Conservation (phyloP, 2,329 filamentous ascomycete species). For the Phaeosphaeriaceae sp. region DNA sequence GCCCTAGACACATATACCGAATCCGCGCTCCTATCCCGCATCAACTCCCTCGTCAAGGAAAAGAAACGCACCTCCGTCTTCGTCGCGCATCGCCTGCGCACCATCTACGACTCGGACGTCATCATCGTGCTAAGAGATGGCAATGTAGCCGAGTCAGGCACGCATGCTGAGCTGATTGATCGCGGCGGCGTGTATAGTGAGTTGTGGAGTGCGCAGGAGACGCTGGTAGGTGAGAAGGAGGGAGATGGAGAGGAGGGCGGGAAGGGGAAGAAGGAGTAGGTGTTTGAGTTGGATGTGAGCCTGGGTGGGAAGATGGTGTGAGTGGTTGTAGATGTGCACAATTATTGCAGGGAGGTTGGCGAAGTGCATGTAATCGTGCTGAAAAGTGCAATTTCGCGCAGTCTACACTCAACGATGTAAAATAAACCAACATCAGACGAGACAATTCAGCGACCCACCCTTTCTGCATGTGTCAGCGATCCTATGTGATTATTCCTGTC, state of each 20-base stretch:
- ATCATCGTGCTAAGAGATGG: conserved; percentile 92
- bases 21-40: conserved; percentile 86
- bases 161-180: conserved; percentile 83
- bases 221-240: conserved; percentile 34
- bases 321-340: too few relatives aligned
- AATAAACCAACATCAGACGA: too few relatives aligned
- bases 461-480: too few relatives aligned
- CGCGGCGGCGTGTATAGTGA: conserved; percentile 82
- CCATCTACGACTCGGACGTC: conserved; percentile 88
- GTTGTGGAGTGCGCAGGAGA: conserved; percentile 74
- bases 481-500: too few relatives aligned
- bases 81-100: conserved; percentile 88
- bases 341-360: too few relatives aligned
- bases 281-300: too few relatives aligned
- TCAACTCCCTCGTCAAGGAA: conserved; percentile 89
- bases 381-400: too few relatives aligned
- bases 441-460: too few relatives aligned
- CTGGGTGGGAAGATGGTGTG: too few relatives aligned
- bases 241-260: conserved; percentile 15
- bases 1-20: conserved; percentile 94
- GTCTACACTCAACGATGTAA: too few relatives aligned
- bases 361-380: too few relatives aligned
- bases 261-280: conserved; percentile 3
- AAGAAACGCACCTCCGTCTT: conserved; percentile 92
- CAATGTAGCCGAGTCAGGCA: conserved; percentile 85